Evolutionary conservation across 2,329 filamentous ascomycete species (phyloP).

Genomic region (Fonsecaea pugnacius): DNA sequence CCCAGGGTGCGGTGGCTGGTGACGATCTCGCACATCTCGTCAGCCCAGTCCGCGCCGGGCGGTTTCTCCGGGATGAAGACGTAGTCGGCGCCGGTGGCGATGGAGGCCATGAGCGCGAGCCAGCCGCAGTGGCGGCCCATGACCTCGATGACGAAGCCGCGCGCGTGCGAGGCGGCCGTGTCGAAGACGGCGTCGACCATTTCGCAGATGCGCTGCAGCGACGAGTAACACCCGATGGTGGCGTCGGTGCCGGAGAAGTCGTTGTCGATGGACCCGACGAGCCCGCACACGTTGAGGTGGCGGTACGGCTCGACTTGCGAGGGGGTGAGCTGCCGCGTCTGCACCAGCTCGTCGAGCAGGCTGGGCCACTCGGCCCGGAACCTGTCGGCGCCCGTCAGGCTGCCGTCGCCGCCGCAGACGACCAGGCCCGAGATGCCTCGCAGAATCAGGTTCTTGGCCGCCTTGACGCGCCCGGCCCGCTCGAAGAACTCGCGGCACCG

Average conservation of each 20-base stretch:
- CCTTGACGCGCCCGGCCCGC: slow-evolving; percentile 77
- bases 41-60: slow-evolving; percentile 81
- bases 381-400: slow-evolving; percentile 90
- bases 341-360: slow-evolving; percentile 81
- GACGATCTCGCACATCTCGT: slow-evolving; percentile 82
- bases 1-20: slow-evolving; percentile 79
- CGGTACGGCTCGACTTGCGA: slow-evolving; percentile 76
- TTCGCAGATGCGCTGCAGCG: slow-evolving; percentile 88
- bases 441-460: slow-evolving; percentile 91
- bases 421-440: slow-evolving; percentile 94
- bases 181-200: slow-evolving; percentile 92
- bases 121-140: slow-evolving; percentile 99
- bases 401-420: slow-evolving; percentile 96
- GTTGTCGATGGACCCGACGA: slow-evolving; percentile 98
- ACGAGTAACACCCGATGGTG: slow-evolving; percentile 96
- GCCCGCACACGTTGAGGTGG: slow-evolving; percentile 91
- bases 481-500: slow-evolving; percentile 92
- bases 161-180: slow-evolving; percentile 91
- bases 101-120: slow-evolving; percentile 94
- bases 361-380: slow-evolving; percentile 93
- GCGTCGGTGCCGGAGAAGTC: slow-evolving; percentile 96
- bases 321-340: slow-evolving; percentile 69
- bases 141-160: slow-evolving; percentile 96
- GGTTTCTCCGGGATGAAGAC: slow-evolving; percentile 97
- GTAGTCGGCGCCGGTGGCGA: slow-evolving; percentile 93